These are phyloP conservation scores for Aspergillus ustus DNA, from an alignment of 2,329 filamentous ascomycete species.

Conservation along the genomic window DNA sequence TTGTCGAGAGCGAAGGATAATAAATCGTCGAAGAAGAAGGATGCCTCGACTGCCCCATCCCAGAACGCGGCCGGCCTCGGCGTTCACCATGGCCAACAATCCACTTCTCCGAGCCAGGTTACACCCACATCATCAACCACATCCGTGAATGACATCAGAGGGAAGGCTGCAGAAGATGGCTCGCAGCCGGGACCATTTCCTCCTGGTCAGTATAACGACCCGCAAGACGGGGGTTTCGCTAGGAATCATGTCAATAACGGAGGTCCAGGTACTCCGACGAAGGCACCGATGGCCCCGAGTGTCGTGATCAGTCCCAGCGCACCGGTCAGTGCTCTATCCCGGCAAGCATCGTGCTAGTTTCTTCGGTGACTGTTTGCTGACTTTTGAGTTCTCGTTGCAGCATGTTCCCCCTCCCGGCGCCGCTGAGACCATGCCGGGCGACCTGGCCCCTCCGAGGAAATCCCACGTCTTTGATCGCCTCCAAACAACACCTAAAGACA, in stretches of 20 bases:
- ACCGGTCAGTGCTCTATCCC: conserved; percentile 63
- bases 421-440: conserved; percentile 96
- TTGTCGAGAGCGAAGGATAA: conserved; percentile 89
- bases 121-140: conserved; percentile 91
- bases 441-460: conserved; percentile 95
- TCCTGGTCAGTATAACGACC: conserved; percentile 44
- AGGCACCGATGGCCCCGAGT: conserved; percentile 74
- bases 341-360: background rate
- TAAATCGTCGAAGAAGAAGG: conserved; percentile 75
- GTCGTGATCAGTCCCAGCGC: conserved; percentile 95
- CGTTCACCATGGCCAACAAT: conserved; percentile 56
- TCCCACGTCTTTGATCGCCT: conserved; percentile 85
- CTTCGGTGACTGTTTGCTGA: background rate
- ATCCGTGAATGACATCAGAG: conserved; percentile 81
- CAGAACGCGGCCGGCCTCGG: conserved; percentile 65
- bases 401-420: conserved; percentile 91
- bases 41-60: conserved; percentile 70
- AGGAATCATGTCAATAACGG: conserved; percentile 53
- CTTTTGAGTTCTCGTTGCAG: conserved; percentile 49
- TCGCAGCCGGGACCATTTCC: conserved; percentile 36
- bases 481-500: conserved; percentile 93
- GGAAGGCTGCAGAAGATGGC: conserved; percentile 66
- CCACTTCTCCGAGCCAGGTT: conserved; percentile 63
- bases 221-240: conserved; percentile 39
- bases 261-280: conserved; percentile 61